These are phyloP conservation scores for Botrytis galanthina DNA, from an alignment of 2,329 filamentous ascomycete species.

Conservation along the genomic window DNA sequence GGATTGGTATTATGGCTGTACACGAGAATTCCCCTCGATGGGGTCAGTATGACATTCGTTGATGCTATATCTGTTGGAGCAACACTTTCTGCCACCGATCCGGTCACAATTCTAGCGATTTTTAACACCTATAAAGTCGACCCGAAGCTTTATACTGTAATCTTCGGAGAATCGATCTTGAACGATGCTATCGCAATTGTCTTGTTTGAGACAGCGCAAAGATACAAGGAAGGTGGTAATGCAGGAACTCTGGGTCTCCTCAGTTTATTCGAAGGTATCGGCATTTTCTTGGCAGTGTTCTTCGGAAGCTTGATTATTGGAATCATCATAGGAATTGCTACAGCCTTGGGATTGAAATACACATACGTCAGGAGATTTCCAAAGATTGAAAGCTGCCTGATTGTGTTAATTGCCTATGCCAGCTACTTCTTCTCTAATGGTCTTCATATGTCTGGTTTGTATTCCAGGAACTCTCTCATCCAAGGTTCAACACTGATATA, in stretches of 20 bases:
- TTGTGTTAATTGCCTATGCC: constrained; percentile 91
- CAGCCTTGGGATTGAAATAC: constrained; percentile 87
- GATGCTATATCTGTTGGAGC: constrained; percentile 96
- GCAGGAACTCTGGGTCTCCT: constrained; percentile 69
- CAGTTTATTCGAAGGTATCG: constrained; percentile 85
- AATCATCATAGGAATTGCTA: constrained; percentile 79
- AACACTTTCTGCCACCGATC: constrained; percentile 93
- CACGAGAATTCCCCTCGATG: constrained; percentile 81
- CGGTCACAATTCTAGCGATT: constrained; percentile 95
- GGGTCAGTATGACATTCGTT: constrained; percentile 82
- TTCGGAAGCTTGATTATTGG: constrained; percentile 92
- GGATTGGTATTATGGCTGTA: constrained; percentile 86
- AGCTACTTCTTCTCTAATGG: constrained; percentile 98
- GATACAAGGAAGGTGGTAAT: constrained; percentile 76
- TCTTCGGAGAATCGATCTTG: constrained; percentile 96
- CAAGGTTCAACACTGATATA: constrained; percentile 17
- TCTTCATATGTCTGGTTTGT: constrained; percentile 88
- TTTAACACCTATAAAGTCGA: constrained; percentile 99
- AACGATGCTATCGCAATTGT: constrained; percentile 99
- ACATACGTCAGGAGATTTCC: constrained; percentile 89
- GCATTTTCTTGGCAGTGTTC: constrained; percentile 93
- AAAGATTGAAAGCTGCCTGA: constrained; percentile 94
- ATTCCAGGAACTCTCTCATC: background rate
- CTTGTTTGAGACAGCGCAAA: constrained; percentile 94
- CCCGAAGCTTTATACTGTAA: constrained; percentile 96